Conservation (phyloP, 768 basidiomycete species). For the Lactarius pseudohatsudake region DNA sequence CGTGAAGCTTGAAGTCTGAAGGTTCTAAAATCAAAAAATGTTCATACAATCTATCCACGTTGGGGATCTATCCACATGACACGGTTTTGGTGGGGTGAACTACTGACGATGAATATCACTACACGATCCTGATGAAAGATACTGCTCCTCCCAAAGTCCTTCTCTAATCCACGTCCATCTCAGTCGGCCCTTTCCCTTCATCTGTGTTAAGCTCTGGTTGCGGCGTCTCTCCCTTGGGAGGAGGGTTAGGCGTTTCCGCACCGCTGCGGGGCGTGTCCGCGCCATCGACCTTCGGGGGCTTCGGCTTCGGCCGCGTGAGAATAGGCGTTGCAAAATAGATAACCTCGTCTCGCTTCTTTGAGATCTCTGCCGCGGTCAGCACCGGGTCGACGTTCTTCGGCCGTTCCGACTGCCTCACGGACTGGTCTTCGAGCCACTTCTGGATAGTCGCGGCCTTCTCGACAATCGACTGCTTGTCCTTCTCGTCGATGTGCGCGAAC, state of each 20-base stretch:
- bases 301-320: constrained; percentile 90
- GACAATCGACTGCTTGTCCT: constrained; percentile 81
- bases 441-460: constrained; percentile 88
- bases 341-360: constrained; percentile 90
- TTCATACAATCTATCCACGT: constrained; percentile 15
- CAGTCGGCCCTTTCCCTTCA: constrained; percentile 47
- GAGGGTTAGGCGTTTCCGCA: constrained; percentile 53
- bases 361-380: constrained; percentile 76
- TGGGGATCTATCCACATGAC: constrained; percentile 7
- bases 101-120: constrained; percentile 20
- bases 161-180: constrained; percentile 83
- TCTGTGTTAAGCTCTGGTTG: constrained; percentile 39
- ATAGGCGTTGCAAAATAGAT: constrained; percentile 89
- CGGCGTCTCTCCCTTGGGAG: constrained; percentile 37
- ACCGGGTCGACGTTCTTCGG: constrained; percentile 88
- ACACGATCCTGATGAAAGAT: constrained; percentile 12
- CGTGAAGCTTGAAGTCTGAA: not conserved
- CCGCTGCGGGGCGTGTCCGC: constrained; percentile 74
- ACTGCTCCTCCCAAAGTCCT: constrained; percentile 8
- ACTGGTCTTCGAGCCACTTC: constrained; percentile 96
- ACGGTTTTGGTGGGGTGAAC: constrained; percentile 1
- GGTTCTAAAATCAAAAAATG: not conserved
- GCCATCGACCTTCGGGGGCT: constrained; percentile 65
- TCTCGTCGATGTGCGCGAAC: constrained; percentile 85
- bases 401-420: constrained; percentile 80